Conservation (phyloP, 1,284 basidiomycete genomes). For the Apiotrichum gamsii region DNA sequence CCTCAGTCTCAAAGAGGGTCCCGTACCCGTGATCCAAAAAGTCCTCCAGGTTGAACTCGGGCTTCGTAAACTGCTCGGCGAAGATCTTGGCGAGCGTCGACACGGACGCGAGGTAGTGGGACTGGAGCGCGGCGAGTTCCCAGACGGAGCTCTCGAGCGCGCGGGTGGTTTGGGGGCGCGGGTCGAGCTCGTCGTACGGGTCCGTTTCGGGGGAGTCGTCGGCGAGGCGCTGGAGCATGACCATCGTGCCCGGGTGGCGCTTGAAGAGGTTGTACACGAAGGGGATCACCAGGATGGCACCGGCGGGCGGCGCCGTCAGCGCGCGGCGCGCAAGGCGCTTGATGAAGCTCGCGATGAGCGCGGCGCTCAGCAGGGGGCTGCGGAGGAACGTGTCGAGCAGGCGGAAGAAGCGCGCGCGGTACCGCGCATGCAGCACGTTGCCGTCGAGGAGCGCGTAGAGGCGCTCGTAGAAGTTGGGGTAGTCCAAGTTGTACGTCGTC, state of each 20-base stretch:
- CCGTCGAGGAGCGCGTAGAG: conserved; percentile 83
- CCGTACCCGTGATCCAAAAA: conserved; percentile 93
- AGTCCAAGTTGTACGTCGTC: conserved; percentile 90
- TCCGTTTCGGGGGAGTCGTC: conserved; percentile 46
- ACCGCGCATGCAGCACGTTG: conserved; percentile 82
- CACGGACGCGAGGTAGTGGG: conserved; percentile 79
- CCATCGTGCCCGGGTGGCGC: conserved; percentile 82
- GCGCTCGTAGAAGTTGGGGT: conserved; percentile 91
- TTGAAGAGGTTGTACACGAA: conserved; percentile 95
- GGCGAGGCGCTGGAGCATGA: conserved; percentile 70
- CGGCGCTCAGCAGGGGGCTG: conserved; percentile 84
- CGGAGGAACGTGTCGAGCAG: conserved; percentile 82
- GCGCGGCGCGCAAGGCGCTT: conserved; percentile 83
- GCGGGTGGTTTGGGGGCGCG: conserved; percentile 67
- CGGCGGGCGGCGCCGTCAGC: conserved; percentile 79
- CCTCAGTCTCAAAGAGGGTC: conserved; percentile 87
- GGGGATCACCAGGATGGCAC: conserved; percentile 82
- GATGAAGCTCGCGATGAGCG: conserved; percentile 86
- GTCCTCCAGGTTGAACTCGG: conserved; percentile 84
- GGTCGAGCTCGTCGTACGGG: conserved; percentile 59
- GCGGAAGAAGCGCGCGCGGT: conserved; percentile 91
- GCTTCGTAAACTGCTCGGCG: conserved; percentile 87
- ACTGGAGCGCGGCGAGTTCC: conserved; percentile 75
- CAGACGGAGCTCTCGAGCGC: conserved; percentile 84
- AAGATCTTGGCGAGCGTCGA: conserved; percentile 81